Conservation (phyloP, 2,329 filamentous ascomycete species). For the Xylaria sp. region DNA sequence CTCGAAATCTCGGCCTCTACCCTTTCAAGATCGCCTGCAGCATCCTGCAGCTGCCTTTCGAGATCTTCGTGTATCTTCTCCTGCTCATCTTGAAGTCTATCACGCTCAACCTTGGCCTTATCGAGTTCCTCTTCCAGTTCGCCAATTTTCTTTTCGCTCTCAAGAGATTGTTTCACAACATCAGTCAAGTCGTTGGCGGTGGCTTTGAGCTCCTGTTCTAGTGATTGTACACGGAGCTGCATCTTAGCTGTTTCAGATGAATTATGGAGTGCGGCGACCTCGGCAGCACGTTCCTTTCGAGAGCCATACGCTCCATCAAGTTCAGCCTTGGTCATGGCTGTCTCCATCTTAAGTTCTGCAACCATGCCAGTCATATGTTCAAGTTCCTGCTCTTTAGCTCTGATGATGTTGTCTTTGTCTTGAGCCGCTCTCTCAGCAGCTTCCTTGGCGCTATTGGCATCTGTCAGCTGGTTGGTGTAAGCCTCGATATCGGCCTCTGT, state of each 20-base stretch:
- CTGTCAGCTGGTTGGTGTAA: slow-evolving; percentile 53
- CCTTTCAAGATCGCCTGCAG: slow-evolving; percentile 43
- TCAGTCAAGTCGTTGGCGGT: slow-evolving; percentile 49
- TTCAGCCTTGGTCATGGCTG: slow-evolving; percentile 70
- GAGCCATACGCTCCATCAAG: slow-evolving; percentile 71
- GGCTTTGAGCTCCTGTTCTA: slow-evolving; percentile 76
- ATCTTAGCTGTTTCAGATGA: slow-evolving; percentile 52
- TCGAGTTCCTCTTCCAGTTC: slow-evolving; percentile 50
- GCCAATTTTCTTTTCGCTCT: slow-evolving; percentile 51
- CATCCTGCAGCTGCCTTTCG: slow-evolving; percentile 44
- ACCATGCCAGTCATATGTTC: slow-evolving; percentile 60
- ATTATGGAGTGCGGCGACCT: slow-evolving; percentile 65
- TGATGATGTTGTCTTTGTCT: slow-evolving; percentile 55
- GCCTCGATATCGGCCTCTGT: slow-evolving; percentile 54
- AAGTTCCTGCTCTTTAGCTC: slow-evolving; percentile 53
- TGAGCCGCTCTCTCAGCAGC: slow-evolving; percentile 46
- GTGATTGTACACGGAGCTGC: slow-evolving; percentile 58
- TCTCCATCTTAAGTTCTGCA: slow-evolving; percentile 70
- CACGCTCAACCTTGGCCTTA: slow-evolving; percentile 45
- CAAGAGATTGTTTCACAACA: slow-evolving; percentile 50
- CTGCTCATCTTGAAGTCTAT: slow-evolving; percentile 44
- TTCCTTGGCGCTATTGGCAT: slow-evolving; percentile 48
- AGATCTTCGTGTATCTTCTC: slow-evolving; percentile 44
- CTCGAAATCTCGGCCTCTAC: slow-evolving; percentile 44
- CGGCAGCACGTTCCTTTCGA: slow-evolving; percentile 67